Evolutionary conservation across 352 stramenopile species (phyloP).

Genomic region (Phytopythium mirpurense): DNA sequence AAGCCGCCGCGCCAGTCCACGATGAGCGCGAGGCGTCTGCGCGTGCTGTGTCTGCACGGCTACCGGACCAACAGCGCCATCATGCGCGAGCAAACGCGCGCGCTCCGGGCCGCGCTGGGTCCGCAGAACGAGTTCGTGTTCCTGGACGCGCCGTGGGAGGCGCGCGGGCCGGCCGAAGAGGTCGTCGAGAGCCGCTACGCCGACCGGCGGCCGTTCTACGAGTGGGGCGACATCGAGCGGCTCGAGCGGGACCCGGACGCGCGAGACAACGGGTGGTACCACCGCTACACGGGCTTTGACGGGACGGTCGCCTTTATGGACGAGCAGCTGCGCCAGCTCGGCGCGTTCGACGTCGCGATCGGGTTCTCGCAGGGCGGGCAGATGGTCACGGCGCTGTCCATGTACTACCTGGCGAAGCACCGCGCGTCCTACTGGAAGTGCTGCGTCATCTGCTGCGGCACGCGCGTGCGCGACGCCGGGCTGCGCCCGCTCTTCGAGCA

Average conservation of each 20-base stretch:
- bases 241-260: conserved; percentile 12
- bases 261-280: conserved; percentile 30
- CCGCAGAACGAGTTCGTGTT: conserved; percentile 45
- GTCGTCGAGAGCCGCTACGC: conserved; percentile 32
- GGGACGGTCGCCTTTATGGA: conserved; percentile 34
- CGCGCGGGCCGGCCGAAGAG: conserved; percentile 22
- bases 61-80: conserved; percentile 45
- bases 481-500: conserved; percentile 30
- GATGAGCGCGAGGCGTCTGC: conserved; percentile 14
- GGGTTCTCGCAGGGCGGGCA: conserved; percentile 62
- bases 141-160: conserved; percentile 28
- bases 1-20: neutral
- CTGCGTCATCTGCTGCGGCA: conserved; percentile 32
- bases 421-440: conserved; percentile 32
- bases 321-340: conserved; percentile 27
- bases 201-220: conserved; percentile 32
- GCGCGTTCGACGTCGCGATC: conserved; percentile 46
- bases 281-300: conserved; percentile 39
- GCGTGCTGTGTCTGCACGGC: conserved; percentile 50
- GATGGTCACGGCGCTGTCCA: conserved; percentile 35
- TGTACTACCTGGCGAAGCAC: conserved; percentile 28
- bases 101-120: conserved; percentile 26
- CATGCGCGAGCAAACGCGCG: conserved; percentile 41
- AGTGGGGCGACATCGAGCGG: conserved; percentile 25
- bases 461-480: conserved; percentile 16